phyloP scores from a whole-genome alignment of 2,329 filamentous ascomycete species.

The Colletotrichum sp. region DNA sequence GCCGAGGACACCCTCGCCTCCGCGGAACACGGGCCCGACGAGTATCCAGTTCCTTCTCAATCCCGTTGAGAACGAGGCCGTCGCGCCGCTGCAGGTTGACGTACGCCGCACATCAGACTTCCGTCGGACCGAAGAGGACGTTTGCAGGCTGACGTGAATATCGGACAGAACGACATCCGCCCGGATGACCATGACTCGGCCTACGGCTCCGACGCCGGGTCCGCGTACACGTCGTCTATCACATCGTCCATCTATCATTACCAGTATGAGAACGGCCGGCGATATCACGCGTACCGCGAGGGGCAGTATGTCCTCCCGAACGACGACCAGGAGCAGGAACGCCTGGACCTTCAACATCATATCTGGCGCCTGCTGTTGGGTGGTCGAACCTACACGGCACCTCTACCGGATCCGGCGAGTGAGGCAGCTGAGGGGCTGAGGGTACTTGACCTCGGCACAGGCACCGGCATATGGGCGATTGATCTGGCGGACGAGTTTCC shows the following conservation, averaged over 20 bases:
- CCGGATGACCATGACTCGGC: constrained; percentile 34
- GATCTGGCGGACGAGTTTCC: constrained; percentile 53
- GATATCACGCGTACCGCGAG: constrained; percentile 53
- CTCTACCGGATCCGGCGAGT: constrained; percentile 32
- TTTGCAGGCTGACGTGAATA: background rate
- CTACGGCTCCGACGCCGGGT: constrained; percentile 36
- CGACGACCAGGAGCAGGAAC: constrained; percentile 26
- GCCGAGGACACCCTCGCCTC: background rate
- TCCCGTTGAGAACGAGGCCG: constrained; percentile 22
- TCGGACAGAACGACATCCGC: constrained; percentile 10
- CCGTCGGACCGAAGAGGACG: background rate
- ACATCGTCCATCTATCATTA: constrained; percentile 49
- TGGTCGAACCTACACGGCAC: constrained; percentile 32
- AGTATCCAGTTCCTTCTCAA: constrained; percentile 14
- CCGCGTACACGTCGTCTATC: constrained; percentile 37
- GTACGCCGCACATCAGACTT: constrained; percentile 12
- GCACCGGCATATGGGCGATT: constrained; percentile 63
- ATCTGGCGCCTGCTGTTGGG: constrained; percentile 36
- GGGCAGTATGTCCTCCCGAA: constrained; percentile 38
- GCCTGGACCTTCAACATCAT: constrained; percentile 42
- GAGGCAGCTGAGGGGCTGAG: constrained; percentile 28
- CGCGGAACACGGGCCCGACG: background rate
- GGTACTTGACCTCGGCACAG: constrained; percentile 64
- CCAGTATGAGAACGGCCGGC: constrained; percentile 51
- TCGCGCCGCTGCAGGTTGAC: constrained; percentile 29